Evolutionary conservation across 495 filamentous ascomycete genomes (phyloP), one percentile per base, ranked within the genome.

Genomic region (Neurospora sp.): DNA sequence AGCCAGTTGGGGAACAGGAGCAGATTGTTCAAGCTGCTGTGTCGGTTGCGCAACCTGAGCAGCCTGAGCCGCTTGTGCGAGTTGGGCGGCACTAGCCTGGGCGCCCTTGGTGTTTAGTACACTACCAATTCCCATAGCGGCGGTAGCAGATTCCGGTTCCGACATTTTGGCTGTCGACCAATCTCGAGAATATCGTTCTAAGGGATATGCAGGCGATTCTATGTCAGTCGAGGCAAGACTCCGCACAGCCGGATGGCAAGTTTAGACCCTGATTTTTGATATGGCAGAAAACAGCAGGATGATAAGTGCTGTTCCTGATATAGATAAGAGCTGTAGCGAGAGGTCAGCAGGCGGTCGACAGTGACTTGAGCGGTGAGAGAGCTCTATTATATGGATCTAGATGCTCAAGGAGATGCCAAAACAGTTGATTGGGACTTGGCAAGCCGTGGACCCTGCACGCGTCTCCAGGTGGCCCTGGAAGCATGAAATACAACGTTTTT

Each of bases 111-210:
- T 79, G 74, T 83, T 82, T 68, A 83, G 74, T 70, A 83, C 78
- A 27, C 72, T 80, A 65, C 78, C 81, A 40, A 82, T 81, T 71
- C 81, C 79, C 81, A 83, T 82, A 18, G 80, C 77, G 45, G 77
- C 79, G 61, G 74, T 69, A 31, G 79, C 73, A 7, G 79, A 80
- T 27, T 79, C 79, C 41, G 81, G 81, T 73, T 81, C 77, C 61
- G 80, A 80, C 81, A 83, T 82, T 40, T 71, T 75, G 72, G 35
- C 9, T 37, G 69, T 40, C 42, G 61, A 69, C 71, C 45, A 40
- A 40, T 65, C 40, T 7, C 18, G 27, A 20, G 45, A 71, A 40
- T 20, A 22, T 48, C 41, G n/a, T 48, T 71, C 27, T 48, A 59
- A 37, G 44, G 10, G n/a, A 72, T 12, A 18, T 59, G 70, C 40